These are phyloP conservation scores for Fusarium xylarioides DNA, from an alignment of 2,329 filamentous ascomycete genomes.

Conservation along the genomic window DNA sequence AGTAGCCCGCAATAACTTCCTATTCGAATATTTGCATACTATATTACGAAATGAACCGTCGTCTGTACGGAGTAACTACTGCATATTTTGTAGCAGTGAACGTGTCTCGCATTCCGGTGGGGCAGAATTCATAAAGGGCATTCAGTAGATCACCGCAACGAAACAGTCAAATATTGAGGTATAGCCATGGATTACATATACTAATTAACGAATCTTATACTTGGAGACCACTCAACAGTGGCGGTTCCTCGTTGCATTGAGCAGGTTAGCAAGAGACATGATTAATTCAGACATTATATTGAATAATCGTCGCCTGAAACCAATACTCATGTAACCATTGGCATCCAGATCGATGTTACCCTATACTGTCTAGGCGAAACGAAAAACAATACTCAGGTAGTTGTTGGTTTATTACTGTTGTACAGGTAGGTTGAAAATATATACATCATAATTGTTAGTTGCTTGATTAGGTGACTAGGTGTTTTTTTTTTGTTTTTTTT, in stretches of 20 bases:
- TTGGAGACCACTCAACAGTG: not conserved
- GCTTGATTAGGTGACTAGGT: not conserved
- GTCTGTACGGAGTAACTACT: not conserved
- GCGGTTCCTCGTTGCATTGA: not conserved
- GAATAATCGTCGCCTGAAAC: not conserved
- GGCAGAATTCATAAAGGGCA: not conserved
- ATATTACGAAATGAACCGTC: not conserved
- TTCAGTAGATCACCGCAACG: conserved; percentile 1
- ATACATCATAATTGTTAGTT: not conserved
- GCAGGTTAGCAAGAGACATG: not conserved
- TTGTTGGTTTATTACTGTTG: not conserved
- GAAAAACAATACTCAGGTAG: not conserved
- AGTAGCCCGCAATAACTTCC: not conserved
- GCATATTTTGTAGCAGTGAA: not conserved
- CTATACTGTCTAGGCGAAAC: not conserved
- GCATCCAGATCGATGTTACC: not conserved
- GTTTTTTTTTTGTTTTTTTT: too few relatives aligned
- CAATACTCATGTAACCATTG: not conserved
- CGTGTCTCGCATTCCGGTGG: not conserved
- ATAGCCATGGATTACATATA: not conserved
- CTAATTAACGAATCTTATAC: not conserved
- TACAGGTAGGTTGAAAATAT: not conserved
- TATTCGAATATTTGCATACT: not conserved
- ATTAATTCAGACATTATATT: not conserved
- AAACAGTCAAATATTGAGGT: not conserved